phyloP scores from a whole-genome alignment of 2,329 filamentous ascomycete species.

The Bipolaris bicolor region DNA sequence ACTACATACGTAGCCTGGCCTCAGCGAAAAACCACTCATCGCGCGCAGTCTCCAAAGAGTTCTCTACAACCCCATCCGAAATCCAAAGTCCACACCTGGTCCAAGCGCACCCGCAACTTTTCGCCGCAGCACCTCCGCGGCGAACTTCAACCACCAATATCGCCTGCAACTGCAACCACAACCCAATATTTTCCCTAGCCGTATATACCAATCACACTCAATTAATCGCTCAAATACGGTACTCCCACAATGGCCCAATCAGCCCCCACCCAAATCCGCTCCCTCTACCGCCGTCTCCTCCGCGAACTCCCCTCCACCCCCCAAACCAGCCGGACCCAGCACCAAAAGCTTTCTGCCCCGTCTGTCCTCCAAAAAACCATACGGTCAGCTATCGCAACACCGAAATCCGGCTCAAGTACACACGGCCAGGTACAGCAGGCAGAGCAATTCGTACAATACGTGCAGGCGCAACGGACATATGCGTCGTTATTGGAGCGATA shows the following conservation, averaged over 20 bases:
- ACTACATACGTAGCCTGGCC: constrained; percentile 28
- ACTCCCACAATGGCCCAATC: constrained; percentile 41
- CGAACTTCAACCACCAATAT: constrained; percentile 6
- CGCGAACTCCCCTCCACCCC: constrained; percentile 83
- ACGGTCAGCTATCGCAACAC: constrained; percentile 64
- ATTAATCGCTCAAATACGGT: neutral
- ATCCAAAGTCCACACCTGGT: constrained; percentile 22
- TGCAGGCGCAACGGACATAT: constrained; percentile 85
- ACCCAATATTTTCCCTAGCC: neutral
- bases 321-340: constrained; percentile 40
- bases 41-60: neutral
- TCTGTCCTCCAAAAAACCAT: constrained; percentile 74
- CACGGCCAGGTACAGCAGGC: constrained; percentile 57
- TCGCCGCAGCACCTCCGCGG: constrained; percentile 37
- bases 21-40: constrained; percentile 21
- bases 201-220: neutral
- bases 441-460: constrained; percentile 81
- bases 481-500: constrained; percentile 84
- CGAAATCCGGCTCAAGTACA: constrained; percentile 2
- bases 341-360: constrained; percentile 58
- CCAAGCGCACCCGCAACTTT: constrained; percentile 35
- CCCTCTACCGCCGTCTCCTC: constrained; percentile 85
- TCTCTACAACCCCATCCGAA: neutral
- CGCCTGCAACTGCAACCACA: neutral
- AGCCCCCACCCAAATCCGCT: constrained; percentile 62